Conservation (phyloP, 176 grass and related monocot species). For the Oryza punctata region DNA sequence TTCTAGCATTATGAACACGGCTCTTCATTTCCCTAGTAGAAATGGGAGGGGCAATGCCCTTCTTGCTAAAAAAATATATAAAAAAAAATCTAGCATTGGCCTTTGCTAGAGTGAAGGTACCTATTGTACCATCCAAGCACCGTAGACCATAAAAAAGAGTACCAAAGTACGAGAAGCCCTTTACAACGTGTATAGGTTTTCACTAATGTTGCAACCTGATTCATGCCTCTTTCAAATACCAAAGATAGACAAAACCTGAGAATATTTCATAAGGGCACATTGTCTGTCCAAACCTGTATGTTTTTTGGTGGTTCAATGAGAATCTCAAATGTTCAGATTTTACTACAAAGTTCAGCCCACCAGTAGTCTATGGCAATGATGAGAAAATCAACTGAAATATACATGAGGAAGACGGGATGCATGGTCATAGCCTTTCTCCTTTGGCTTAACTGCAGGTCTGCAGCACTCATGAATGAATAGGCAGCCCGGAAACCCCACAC, state of each 20-base stretch:
- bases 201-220: conserved; percentile 47
- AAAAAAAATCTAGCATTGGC: background rate
- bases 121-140: background rate
- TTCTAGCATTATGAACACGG: background rate
- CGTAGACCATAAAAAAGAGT: background rate
- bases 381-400: conserved; percentile 91
- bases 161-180: conserved; percentile 12
- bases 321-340: conserved; percentile 20
- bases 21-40: too few species aligned
- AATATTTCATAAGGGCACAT: conserved; percentile 5
- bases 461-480: conserved; percentile 97
- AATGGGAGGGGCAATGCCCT: too few species aligned
- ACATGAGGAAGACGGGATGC: conserved; percentile 98
- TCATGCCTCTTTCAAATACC: conserved; percentile 23
- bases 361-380: conserved; percentile 92
- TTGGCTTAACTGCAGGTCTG: conserved; percentile 80
- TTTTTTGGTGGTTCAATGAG: conserved; percentile 33
- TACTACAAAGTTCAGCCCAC: conserved; percentile 23
- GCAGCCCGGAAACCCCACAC: conserved; percentile 95
- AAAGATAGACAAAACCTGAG: conserved; percentile 24
- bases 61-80: too few species aligned
- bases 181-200: conserved; percentile 44
- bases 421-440: conserved; percentile 92
- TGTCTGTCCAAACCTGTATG: conserved; percentile 39
- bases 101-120: background rate